These are phyloP conservation scores for Tetracladium maxilliforme DNA, from an alignment of 2,329 filamentous ascomycete genomes.

Conservation along the genomic window DNA sequence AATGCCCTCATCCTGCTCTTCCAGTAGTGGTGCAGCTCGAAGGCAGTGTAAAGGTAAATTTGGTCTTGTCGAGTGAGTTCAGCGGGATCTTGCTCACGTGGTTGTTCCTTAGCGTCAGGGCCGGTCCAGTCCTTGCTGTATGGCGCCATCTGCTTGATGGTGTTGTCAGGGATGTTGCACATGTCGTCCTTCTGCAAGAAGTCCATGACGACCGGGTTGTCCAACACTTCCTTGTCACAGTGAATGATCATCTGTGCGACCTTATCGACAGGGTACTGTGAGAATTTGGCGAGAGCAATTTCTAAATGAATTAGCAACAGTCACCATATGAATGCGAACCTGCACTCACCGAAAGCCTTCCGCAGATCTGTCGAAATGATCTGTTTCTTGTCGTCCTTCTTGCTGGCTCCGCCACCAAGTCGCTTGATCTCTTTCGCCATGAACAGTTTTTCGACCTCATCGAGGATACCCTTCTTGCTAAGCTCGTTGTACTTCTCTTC, in stretches of 20 bases:
- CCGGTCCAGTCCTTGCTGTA: slow-evolving; percentile 97
- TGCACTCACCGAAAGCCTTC: slow-evolving; percentile 60
- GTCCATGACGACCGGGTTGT: slow-evolving; percentile 89
- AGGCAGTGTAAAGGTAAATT: slow-evolving; percentile 85
- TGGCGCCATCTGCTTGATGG: slow-evolving; percentile 78
- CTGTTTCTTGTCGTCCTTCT: slow-evolving; percentile 93
- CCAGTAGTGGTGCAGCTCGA: slow-evolving; percentile 95
- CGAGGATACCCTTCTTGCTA: slow-evolving; percentile 84
- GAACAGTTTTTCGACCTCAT: slow-evolving; percentile 95
- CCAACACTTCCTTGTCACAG: slow-evolving; percentile 77
- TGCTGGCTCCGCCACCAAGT: slow-evolving; percentile 49
- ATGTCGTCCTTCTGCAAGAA: slow-evolving; percentile 88
- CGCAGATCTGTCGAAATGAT: slow-evolving; percentile 84
- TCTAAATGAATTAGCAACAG: slow-evolving; percentile 21
- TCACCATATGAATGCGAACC: neutral
- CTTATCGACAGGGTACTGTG: slow-evolving; percentile 68
- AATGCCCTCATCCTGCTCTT: slow-evolving; percentile 92
- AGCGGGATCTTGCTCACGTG: slow-evolving; percentile 69
- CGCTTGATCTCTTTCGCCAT: slow-evolving; percentile 93
- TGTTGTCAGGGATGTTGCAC: slow-evolving; percentile 84
- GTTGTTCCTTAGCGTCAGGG: slow-evolving; percentile 62
- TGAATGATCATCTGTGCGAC: slow-evolving; percentile 90
- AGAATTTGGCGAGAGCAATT: slow-evolving; percentile 90
- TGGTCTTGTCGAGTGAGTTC: slow-evolving; percentile 93
- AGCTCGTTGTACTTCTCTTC: slow-evolving; percentile 95